Evolutionary conservation across 768 basidiomycete genomes (phyloP), one percentile per base, ranked within the genome.

Genomic region (Thelephora ganbajun): DNA sequence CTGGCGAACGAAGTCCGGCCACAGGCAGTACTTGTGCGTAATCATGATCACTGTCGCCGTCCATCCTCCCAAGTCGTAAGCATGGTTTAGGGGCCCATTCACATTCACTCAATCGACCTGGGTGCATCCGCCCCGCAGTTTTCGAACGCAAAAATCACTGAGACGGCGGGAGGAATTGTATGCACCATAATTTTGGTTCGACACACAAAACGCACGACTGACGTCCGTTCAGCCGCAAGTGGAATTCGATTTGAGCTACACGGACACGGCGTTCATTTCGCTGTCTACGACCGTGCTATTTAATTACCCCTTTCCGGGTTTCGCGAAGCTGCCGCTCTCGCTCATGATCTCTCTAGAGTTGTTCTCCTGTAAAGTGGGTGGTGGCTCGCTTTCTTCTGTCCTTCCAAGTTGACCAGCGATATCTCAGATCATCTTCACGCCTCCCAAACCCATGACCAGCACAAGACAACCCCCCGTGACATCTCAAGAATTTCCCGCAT

Each of bases 211-310:
- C 47, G 48, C 46, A 52, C 44, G 54, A 45, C 37, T 19, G 46
- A 36, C 56, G 26, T 9, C 9, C 26, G 9, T 9, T 30, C 26
- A 93, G 88, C 39, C 18, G 11, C 74, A 82, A 55, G 79, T 80
- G 42, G 80, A 90, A 61, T 80, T 94, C 45, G 88, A 90, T 56
- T 67, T 93, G 57, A 73, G 77, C 46, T 98, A 97, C 59, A 71
- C 72, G 5, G 96, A 98, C 61, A 78, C 79, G 6, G 56, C 91
- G 36, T 88, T 91, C 2, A 67, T 97, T 53, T 93, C 80, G 20
- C 72, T 80, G 49, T 97, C 77, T 51, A 94, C 76, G 20, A 89
- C 77, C 48, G 88, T 79, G 63, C 75, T 81, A 48, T 90, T 78
- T 71, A 91, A 80, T 66, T 96, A 84, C 64, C 91, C 77, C 50